These are phyloP conservation scores for Paramecium caudatum DNA, from an alignment of 73 alveolate species.

Conservation along the genomic window DNA sequence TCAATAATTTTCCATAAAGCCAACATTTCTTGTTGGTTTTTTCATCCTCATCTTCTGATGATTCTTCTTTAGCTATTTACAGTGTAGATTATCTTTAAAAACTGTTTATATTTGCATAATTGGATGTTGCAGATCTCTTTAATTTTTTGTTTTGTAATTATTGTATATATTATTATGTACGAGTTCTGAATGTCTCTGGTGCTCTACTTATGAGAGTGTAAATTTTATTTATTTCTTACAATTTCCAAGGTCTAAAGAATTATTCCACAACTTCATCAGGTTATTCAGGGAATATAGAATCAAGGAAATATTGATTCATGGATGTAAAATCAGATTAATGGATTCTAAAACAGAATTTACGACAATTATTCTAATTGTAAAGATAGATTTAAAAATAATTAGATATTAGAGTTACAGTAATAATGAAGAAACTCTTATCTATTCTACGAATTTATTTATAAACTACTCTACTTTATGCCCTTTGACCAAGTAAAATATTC, in stretches of 20 bases:
- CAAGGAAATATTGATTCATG: constrained; percentile 31
- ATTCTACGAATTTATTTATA: constrained; percentile 13
- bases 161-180: neutral
- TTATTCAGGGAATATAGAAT: constrained; percentile 54
- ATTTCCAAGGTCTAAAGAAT: constrained; percentile 62
- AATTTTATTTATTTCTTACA: constrained; percentile 24
- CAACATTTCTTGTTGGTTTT: neutral
- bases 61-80: neutral
- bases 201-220: constrained; percentile 1
- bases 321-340: constrained; percentile 34
- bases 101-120: neutral
- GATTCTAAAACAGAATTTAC: constrained; percentile 26
- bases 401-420: neutral
- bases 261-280: constrained; percentile 29
- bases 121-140: constrained; percentile 33
- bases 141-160: neutral
- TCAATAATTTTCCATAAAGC: neutral
- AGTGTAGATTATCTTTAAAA: constrained; percentile 9
- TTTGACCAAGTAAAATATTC: neutral
- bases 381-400: constrained; percentile 16
- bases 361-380: constrained; percentile 16
- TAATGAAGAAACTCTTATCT: constrained; percentile 10
- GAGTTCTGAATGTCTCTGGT: constrained; percentile 17
- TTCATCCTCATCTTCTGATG: neutral
- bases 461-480: constrained; percentile 23